Conservation (phyloP, 257 asterid genomes). For the Euphrasia confusa region DNA sequence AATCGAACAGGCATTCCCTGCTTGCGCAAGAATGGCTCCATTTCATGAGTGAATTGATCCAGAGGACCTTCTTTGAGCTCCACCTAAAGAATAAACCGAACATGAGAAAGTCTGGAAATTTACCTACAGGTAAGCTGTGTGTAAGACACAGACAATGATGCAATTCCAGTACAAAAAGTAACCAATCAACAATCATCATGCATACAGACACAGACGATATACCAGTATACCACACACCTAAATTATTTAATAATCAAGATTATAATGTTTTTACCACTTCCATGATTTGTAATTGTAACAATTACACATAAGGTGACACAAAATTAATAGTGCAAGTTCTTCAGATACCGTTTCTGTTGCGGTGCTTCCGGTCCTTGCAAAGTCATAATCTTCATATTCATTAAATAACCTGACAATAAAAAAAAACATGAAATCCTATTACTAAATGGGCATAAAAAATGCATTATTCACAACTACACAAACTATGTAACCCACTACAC, state of each 20-base stretch:
- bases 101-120: conserved; percentile 2
- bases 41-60: conserved; percentile 91
- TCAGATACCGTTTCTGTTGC: conserved; percentile 71
- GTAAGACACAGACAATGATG: too few species aligned
- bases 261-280: background rate
- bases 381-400: conserved; percentile 77
- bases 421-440: background rate
- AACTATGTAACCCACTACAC: background rate
- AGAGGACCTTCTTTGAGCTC: conserved; percentile 97
- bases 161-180: background rate
- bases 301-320: background rate
- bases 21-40: conserved; percentile 91
- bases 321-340: background rate
- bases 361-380: conserved; percentile 80
- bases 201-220: background rate
- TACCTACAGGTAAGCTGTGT: too few species aligned
- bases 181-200: background rate
- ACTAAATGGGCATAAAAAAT: background rate
- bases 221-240: background rate
- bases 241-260: background rate
- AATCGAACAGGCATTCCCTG: conserved; percentile 98
- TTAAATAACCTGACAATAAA: conserved; percentile 52
- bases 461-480: background rate
- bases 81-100: conserved; percentile 45
- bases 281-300: background rate